Evolutionary conservation across 2,329 filamentous ascomycete species (phyloP).

Genomic region (Neofusicoccum laricinum): DNA sequence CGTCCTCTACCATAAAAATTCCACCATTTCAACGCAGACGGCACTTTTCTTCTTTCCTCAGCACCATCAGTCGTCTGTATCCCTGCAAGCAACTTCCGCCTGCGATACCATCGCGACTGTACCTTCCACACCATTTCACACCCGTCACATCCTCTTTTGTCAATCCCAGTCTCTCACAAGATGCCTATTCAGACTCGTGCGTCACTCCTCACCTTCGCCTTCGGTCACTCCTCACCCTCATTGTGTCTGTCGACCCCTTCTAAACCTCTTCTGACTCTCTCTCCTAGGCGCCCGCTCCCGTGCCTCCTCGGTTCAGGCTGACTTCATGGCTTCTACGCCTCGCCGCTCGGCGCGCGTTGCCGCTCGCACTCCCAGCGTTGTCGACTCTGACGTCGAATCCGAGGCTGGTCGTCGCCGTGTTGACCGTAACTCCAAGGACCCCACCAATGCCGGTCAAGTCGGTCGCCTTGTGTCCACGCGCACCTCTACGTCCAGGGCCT

Average conservation of each 20-base stretch:
- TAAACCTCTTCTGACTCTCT: not conserved
- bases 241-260: too few species aligned
- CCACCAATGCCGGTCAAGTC: not conserved
- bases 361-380: not conserved
- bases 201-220: not conserved
- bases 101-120: too few species aligned
- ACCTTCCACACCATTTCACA: not conserved
- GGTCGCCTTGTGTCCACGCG: not conserved
- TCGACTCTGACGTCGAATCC: not conserved
- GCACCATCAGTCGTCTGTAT: not conserved
- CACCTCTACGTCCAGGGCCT: not conserved
- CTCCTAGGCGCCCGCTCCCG: not conserved
- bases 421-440: not conserved
- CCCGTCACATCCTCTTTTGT: not conserved
- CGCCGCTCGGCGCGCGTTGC: not conserved
- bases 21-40: not conserved
- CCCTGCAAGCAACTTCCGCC: not conserved
- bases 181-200: not conserved
- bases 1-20: not conserved
- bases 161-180: not conserved
- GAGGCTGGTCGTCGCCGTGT: not conserved
- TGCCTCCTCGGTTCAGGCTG: not conserved
- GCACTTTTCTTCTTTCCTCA: not conserved
- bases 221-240: not conserved
- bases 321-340: not conserved